Conservation (phyloP, 306 rosid genomes). For the Echinosophora koreensis region DNA sequence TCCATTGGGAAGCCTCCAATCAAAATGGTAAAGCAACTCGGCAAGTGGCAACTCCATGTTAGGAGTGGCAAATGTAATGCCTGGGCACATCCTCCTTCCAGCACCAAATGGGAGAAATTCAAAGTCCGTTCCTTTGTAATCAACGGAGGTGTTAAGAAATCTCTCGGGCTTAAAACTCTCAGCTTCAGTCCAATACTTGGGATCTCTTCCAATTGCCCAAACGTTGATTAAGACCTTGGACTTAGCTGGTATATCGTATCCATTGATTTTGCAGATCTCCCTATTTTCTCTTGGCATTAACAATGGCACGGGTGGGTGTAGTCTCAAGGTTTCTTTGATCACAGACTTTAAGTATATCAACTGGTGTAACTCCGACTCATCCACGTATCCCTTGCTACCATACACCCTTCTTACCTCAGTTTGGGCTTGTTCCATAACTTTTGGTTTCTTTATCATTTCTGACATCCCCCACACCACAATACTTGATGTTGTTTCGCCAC, state of each 20-base stretch:
- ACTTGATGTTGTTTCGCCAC: slow-evolving; percentile 49
- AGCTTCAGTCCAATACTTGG: slow-evolving; percentile 44
- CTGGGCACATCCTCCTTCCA: slow-evolving; percentile 51
- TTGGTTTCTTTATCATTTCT: slow-evolving; percentile 55
- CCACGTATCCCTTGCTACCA: slow-evolving; percentile 4
- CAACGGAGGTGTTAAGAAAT: background rate
- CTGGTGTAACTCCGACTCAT: slow-evolving; percentile 39
- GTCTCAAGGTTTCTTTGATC: slow-evolving; percentile 50
- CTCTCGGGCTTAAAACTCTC: slow-evolving; percentile 39
- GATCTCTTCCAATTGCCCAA: slow-evolving; percentile 53
- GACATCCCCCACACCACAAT: slow-evolving; percentile 52
- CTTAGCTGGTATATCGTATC: slow-evolving; percentile 32
- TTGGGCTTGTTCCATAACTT: slow-evolving; percentile 50
- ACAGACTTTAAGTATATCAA: slow-evolving; percentile 38
- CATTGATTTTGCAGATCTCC: slow-evolving; percentile 41
- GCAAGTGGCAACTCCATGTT: slow-evolving; percentile 43
- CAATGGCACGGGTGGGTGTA: slow-evolving; percentile 42
- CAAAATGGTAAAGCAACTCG: slow-evolving; percentile 42
- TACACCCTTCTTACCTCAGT: slow-evolving; percentile 48
- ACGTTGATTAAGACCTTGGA: slow-evolving; percentile 1
- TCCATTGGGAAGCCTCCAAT: slow-evolving; percentile 48
- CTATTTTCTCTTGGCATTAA: slow-evolving; percentile 42
- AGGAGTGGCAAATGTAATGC: slow-evolving; percentile 45
- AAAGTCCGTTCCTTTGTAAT: slow-evolving; percentile 44
- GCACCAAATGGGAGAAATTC: slow-evolving; percentile 44